A percentile compares a stretch with the other conserved stretches of the same genome.
These are phyloP conservation scores for Carex cristatella DNA, from an alignment of 176 grass and related monocot species.

Conservation along the genomic window DNA sequence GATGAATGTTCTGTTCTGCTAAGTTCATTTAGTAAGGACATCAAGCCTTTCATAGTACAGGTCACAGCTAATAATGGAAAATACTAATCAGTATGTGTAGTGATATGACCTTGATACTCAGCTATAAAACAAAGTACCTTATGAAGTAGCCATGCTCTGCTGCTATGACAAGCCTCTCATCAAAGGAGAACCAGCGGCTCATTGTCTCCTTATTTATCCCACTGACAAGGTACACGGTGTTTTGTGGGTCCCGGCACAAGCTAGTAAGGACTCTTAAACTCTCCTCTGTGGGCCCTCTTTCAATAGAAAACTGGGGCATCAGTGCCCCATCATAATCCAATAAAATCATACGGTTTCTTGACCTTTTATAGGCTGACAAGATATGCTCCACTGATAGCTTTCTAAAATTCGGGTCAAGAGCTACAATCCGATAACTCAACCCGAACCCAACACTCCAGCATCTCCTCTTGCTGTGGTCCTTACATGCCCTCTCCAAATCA, in stretches of 20 bases:
- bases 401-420: conserved; percentile 41
- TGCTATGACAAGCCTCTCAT: conserved; percentile 30
- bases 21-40: not conserved
- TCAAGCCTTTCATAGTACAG: not conserved
- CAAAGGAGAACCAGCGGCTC: conserved; percentile 38
- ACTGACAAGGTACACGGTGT: conserved; percentile 44
- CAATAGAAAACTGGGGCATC: conserved; percentile 38
- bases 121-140: conserved; percentile 23
- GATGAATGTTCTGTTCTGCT: too few relatives aligned
- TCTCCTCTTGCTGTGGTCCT: conserved; percentile 29
- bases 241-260: conserved; percentile 34
- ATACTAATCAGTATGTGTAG: not conserved
- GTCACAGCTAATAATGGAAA: not conserved
- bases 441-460: conserved; percentile 54
- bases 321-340: conserved; percentile 52
- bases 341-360: conserved; percentile 37
- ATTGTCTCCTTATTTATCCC: conserved; percentile 36
- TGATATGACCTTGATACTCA: not conserved
- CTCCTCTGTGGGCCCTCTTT: conserved; percentile 35
- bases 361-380: conserved; percentile 34
- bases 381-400: conserved; percentile 44
- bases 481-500: conserved; percentile 39
- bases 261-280: conserved; percentile 32
- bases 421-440: conserved; percentile 35
- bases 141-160: conserved; percentile 60